Evolutionary conservation across 306 rosid genomes (phyloP), one percentile per base, ranked within the genome.

Genomic region (Pyrus communis): DNA sequence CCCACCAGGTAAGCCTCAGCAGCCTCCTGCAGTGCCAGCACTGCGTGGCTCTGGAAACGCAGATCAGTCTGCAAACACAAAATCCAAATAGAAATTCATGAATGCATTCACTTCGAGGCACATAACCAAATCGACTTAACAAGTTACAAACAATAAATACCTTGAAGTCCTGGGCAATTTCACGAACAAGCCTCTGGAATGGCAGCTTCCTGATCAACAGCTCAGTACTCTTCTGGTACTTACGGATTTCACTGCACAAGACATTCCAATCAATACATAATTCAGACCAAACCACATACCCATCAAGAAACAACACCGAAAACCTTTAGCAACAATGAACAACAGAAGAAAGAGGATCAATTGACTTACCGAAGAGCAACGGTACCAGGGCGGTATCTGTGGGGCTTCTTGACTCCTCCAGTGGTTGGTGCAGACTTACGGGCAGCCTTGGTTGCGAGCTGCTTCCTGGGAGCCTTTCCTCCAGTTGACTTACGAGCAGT

Each of bases 361-460:
- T 1, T 0, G 0, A 71, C 88, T 49, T 12, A 93, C 98, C 97
- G 97, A 68, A 93, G 98, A 80, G 97, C 97, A 27, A 91, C 97
- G 7, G 98, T 93, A 21, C 98, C 98, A 43, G 97, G 98, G 10
- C 97, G 96, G 77, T 93, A 93, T 67, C 98, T 86, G 81, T 93
- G 98, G 22, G 98, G 98, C 75, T 93, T 93, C 91, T 93, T 93
- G 43, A 93, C 97, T 14, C 98, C 98, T 61, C 97, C 98, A 52
- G 98, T 93, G 2, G 97, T 93, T 4, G 98, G 98, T 9, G 98
- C 98, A 69, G 98, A 93, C 89, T 93, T 93, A 70, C 98, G 93
- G 0, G 97, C 98, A 84, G 98, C 98, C 98, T 93, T 93, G 35
- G 98, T 93, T 19, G 98, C 98, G 21, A 93, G 97, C 72, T 93